phyloP scores from a whole-genome alignment of 805 yeast genomes.

The Hanseniaspora vineae region DNA sequence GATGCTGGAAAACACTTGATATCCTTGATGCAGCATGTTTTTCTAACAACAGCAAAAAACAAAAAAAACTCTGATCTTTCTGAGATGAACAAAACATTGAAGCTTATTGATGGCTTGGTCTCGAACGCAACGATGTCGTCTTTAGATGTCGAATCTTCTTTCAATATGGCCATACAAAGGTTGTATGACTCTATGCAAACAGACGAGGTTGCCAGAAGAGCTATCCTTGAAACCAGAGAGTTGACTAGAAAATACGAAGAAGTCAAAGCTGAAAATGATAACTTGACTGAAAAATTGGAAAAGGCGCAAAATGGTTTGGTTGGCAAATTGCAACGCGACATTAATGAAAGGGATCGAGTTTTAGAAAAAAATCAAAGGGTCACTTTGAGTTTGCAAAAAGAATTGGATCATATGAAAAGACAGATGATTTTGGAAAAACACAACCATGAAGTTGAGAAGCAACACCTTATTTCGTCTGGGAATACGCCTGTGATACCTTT shows the following conservation, averaged over 20 bases:
- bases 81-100: conserved; percentile 22
- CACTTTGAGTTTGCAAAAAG: conserved; percentile 47
- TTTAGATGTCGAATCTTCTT: conserved; percentile 44
- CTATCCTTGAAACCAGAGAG: conserved; percentile 47
- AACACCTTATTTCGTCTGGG: conserved; percentile 53
- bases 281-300: conserved; percentile 49
- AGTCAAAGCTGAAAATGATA: conserved; percentile 42
- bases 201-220: conserved; percentile 78
- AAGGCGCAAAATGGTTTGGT: conserved; percentile 78
- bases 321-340: conserved; percentile 49
- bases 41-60: conserved; percentile 18
- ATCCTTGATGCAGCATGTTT: conserved; percentile 31
- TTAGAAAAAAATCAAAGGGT: conserved; percentile 50
- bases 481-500: conserved; percentile 21
- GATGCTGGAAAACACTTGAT: conserved; percentile 38
- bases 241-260: conserved; percentile 39
- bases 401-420: conserved; percentile 55
- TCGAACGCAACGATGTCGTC: conserved; percentile 48
- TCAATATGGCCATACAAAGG: conserved; percentile 71
- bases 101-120: conserved; percentile 58
- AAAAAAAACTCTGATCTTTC: conserved; percentile 16
- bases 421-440: conserved; percentile 51
- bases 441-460: conserved; percentile 62
- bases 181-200: conserved; percentile 68
- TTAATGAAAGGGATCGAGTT: conserved; percentile 57